Conservation (phyloP, 192 early-diverging fungal genomes). For the Backusella mclennaniae region DNA sequence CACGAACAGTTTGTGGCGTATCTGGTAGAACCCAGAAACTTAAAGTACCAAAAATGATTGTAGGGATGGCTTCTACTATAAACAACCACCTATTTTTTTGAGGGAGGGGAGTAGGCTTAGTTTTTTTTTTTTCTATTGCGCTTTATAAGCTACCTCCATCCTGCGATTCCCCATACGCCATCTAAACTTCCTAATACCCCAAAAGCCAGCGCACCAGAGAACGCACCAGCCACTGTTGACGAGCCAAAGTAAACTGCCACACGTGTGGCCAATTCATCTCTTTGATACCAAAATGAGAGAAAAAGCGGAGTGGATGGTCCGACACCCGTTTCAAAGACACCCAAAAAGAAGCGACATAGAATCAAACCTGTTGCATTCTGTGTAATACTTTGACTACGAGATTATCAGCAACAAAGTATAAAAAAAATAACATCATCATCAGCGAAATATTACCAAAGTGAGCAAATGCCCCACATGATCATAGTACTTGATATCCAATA, state of each 20-base stretch:
- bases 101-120: background rate
- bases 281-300: constrained; percentile 26
- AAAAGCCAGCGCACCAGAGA: constrained; percentile 71
- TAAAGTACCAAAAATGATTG: constrained; percentile 55
- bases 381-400: constrained; percentile 18
- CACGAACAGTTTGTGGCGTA: constrained; percentile 37
- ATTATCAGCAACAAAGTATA: background rate
- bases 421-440: background rate
- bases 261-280: constrained; percentile 21
- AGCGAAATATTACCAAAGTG: constrained; percentile 15
- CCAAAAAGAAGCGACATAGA: constrained; percentile 28
- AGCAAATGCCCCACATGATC: constrained; percentile 31
- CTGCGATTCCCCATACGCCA: constrained; percentile 48
- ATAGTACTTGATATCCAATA: constrained; percentile 30
- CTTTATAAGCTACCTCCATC: constrained; percentile 47
- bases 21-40: constrained; percentile 55
- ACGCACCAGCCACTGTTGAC: constrained; percentile 69
- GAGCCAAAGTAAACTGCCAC: constrained; percentile 65
- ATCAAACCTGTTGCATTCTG: constrained; percentile 26
- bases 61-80: constrained; percentile 66
- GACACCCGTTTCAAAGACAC: constrained; percentile 24
- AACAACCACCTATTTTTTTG: constrained; percentile 54
- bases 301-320: constrained; percentile 20
- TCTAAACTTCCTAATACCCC: constrained; percentile 51
- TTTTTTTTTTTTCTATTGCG: background rate